A percentile compares a stretch with the other conserved stretches of the same genome.
These are phyloP conservation scores for Scheffersomyces coipomensis DNA, from an alignment of 805 yeast genomes.

Conservation along the genomic window DNA sequence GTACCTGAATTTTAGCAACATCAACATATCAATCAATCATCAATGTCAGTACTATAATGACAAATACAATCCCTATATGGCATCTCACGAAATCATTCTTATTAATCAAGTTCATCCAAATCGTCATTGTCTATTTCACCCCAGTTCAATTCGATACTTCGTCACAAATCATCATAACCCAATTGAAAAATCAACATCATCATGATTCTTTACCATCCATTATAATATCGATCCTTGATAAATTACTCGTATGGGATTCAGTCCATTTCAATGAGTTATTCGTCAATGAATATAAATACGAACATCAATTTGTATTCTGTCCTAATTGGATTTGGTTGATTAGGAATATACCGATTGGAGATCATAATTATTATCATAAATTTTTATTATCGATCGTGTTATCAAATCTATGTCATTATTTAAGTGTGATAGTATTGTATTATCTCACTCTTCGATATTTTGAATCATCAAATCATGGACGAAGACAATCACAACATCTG, in stretches of 20 bases:
- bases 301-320: slow-evolving; percentile 89
- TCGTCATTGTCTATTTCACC: slow-evolving; percentile 32
- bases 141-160: slow-evolving; percentile 54
- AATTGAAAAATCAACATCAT: background rate
- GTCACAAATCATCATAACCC: slow-evolving; percentile 33
- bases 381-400: slow-evolving; percentile 48
- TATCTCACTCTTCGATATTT: slow-evolving; percentile 43
- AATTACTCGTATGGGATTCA: slow-evolving; percentile 79
- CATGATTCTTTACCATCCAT: slow-evolving; percentile 1
- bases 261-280: slow-evolving; percentile 71
- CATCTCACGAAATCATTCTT: slow-evolving; percentile 19
- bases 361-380: slow-evolving; percentile 35
- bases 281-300: slow-evolving; percentile 52
- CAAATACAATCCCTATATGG: slow-evolving; percentile 9
- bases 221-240: slow-evolving; percentile 33
- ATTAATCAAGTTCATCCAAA: slow-evolving; percentile 35
- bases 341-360: slow-evolving; percentile 13
- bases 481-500: no score
- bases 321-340: slow-evolving; percentile 69
- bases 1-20: no score
- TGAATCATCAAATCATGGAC: no score
- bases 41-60: background rate
- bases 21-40: no score
- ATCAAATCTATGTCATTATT: slow-evolving; percentile 52
- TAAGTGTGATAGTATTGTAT: slow-evolving; percentile 49